These are phyloP conservation scores for Trichoderma sp. DNA, from an alignment of 2,329 filamentous ascomycete genomes.

Conservation along the genomic window DNA sequence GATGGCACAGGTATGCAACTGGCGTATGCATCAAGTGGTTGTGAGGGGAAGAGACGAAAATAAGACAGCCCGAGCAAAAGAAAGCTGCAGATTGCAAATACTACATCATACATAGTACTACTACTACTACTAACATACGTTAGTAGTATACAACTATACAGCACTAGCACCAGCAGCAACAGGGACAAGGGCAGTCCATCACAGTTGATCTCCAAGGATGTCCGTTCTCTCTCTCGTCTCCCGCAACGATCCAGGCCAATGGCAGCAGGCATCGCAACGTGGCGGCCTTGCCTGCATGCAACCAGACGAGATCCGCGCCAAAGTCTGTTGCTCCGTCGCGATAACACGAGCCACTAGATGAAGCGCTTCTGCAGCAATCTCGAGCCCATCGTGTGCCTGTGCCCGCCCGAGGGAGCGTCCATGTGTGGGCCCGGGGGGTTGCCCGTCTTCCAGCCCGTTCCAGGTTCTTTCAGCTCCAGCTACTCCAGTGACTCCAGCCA, in stretches of 20 bases:
- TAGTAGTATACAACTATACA: too few relatives aligned
- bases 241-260: background rate
- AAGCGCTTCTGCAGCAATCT: background rate
- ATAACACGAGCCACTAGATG: background rate
- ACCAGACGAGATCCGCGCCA: background rate
- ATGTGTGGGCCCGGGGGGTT: background rate
- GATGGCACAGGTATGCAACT: background rate
- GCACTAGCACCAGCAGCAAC: too few relatives aligned
- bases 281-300: background rate
- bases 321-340: slow-evolving; percentile 3
- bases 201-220: background rate
- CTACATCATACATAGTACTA: too few relatives aligned
- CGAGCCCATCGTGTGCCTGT: background rate
- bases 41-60: background rate
- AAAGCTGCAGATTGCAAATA: background rate
- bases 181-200: background rate
- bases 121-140: too few relatives aligned
- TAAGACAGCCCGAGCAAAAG: background rate
- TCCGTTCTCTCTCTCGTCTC: background rate
- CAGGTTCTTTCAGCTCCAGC: too few relatives aligned
- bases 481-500: background rate
- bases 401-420: background rate
- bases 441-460: background rate
- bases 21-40: background rate
- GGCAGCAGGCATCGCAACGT: background rate